A percentile compares a stretch with the other conserved stretches of the same genome.
phyloP scores from a whole-genome alignment of 495 filamentous ascomycete genomes.

The Xylaria acuta region DNA sequence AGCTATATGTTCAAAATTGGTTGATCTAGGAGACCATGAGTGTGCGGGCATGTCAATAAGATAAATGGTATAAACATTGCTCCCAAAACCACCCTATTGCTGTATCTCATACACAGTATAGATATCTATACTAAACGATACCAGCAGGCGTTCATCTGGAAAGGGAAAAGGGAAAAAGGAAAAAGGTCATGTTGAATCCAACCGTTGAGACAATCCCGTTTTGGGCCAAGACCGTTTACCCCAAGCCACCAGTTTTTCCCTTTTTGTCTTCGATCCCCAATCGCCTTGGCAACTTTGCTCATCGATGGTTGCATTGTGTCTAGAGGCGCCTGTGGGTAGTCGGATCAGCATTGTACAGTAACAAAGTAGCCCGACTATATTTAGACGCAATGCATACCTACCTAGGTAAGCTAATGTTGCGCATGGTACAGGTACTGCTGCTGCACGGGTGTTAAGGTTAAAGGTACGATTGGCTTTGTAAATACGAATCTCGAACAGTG shows the following conservation, averaged over 20 bases:
- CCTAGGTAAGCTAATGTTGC: neutral
- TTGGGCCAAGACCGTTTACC: neutral
- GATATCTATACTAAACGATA: neutral
- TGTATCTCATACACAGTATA: neutral
- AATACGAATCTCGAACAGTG: neutral
- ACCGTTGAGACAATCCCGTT: neutral
- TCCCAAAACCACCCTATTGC: neutral
- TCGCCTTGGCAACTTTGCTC: slow-evolving; percentile 16
- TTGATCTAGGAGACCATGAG: too few relatives aligned
- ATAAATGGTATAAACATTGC: too few relatives aligned
- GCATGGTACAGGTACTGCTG: neutral
- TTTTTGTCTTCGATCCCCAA: slow-evolving; percentile 16
- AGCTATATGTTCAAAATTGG: too few relatives aligned
- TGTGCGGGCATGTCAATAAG: too few relatives aligned
- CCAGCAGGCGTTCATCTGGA: neutral
- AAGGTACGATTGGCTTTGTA: neutral
- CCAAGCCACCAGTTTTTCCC: neutral
- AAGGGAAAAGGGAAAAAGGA: neutral
- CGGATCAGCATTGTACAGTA: neutral
- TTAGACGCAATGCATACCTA: neutral
- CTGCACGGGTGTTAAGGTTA: neutral
- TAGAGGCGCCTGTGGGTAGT: neutral
- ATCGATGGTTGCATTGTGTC: slow-evolving; percentile 13
- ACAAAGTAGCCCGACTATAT: neutral
- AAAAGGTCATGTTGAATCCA: neutral